Conservation (phyloP, 2,329 filamentous ascomycete genomes). For the Hypomyces perniciosus region DNA sequence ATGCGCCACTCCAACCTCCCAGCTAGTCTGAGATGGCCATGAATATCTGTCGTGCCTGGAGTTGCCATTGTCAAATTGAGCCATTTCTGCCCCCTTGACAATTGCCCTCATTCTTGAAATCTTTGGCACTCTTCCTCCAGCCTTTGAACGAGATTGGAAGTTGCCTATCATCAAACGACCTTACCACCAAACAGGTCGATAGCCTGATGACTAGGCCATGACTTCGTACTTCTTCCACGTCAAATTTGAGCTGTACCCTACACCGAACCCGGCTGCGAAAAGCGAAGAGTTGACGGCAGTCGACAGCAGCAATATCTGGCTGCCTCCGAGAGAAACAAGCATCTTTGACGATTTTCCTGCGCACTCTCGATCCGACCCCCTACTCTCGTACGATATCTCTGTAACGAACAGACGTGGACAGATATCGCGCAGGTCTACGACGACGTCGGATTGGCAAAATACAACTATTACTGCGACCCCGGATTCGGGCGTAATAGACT, state of each 20-base stretch:
- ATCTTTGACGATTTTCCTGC: conserved; percentile 53
- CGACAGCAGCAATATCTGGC: conserved; percentile 37
- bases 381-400: neutral
- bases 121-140: neutral
- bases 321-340: conserved; percentile 41
- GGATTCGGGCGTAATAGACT: conserved; percentile 40
- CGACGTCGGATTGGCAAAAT: neutral
- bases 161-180: too few relatives aligned
- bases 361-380: conserved; percentile 33
- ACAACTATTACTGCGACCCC: conserved; percentile 10
- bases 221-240: conserved; percentile 60
- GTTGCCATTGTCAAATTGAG: neutral
- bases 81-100: conserved; percentile 6
- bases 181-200: neutral
- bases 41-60: neutral
- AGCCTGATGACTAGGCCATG: conserved; percentile 32
- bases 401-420: conserved; percentile 8
- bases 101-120: neutral
- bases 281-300: conserved; percentile 10
- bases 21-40: conserved; percentile 3
- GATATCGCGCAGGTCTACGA: conserved; percentile 11
- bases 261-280: conserved; percentile 29
- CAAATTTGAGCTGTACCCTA: conserved; percentile 59
- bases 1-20: neutral
- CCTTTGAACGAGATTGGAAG: too few relatives aligned